Percentiles rank a stretch among this genome's conserved stretches.
Conservation (phyloP, 208 protist genomes). For the Wallacemonas sp. region DNA sequence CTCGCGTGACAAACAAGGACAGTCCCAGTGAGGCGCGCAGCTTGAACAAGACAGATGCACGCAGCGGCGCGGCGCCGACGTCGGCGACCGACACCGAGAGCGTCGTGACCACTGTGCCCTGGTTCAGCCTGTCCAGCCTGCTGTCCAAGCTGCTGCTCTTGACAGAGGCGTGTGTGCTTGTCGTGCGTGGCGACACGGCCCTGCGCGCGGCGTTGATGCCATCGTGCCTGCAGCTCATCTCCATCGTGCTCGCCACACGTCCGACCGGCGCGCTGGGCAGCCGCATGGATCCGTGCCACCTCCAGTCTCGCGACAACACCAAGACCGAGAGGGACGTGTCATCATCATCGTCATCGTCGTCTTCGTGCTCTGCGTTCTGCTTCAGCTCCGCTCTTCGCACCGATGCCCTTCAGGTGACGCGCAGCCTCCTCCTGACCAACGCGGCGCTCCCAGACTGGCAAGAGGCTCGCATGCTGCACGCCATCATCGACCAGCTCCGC, state of each 20-base stretch:
- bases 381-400: constrained; percentile 7
- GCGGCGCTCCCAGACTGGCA: neutral
- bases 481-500: neutral
- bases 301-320: neutral
- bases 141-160: constrained; percentile 12
- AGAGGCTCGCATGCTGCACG: no score
- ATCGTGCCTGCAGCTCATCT: constrained; percentile 1
- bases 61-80: no score
- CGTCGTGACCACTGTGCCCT: neutral
- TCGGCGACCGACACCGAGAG: no score
- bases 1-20: no score
- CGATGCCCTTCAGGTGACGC: neutral
- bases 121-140: constrained; percentile 7
- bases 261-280: neutral
- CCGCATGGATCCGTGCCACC: neutral
- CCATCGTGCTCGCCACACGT: neutral
- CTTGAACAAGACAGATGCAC: no score
- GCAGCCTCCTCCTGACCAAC: neutral
- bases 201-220: neutral
- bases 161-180: neutral
- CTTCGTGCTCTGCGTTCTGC: neutral
- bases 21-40: no score
- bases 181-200: neutral
- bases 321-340: no score
- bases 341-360: no score